phyloP scores from a whole-genome alignment of 108 stramenopile species.

The Cyclotella choctawhatcheeana region DNA sequence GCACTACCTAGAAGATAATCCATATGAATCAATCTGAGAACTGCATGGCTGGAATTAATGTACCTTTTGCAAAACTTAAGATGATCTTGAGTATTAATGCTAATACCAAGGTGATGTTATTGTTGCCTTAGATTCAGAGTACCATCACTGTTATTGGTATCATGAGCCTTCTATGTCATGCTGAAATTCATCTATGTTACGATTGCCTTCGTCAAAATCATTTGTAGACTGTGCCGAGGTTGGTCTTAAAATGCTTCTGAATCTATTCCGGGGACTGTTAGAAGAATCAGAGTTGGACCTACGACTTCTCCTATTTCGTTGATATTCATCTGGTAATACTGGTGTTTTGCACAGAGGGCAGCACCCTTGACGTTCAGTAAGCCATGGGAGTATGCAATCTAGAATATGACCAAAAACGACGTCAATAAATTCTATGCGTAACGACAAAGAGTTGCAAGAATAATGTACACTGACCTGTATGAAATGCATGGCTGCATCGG shows the following conservation, averaged over 20 bases:
- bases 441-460: neutral
- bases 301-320: constrained; percentile 4
- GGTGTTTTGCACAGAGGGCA: constrained; percentile 29
- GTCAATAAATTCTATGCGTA: neutral
- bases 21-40: too few species aligned
- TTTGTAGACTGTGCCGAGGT: neutral
- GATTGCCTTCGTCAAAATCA: neutral
- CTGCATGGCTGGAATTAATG: too few species aligned
- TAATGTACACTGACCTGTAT: constrained; percentile 19
- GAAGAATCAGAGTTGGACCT: neutral
- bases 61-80: too few species aligned
- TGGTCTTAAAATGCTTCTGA: neutral
- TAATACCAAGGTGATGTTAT: too few species aligned
- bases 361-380: constrained; percentile 24
- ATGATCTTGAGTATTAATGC: too few species aligned
- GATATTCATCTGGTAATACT: constrained; percentile 11
- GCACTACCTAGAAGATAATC: too few species aligned
- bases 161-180: neutral
- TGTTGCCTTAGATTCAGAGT: neutral
- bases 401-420: neutral
- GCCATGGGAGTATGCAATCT: constrained; percentile 26
- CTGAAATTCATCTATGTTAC: neutral
- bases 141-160: neutral
- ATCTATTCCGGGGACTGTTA: neutral
- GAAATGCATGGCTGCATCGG: constrained; percentile 55